Evolutionary conservation across 805 yeast genomes (phyloP), one percentile per base, ranked within the genome.

Genomic region (Saturnispora silvae): DNA sequence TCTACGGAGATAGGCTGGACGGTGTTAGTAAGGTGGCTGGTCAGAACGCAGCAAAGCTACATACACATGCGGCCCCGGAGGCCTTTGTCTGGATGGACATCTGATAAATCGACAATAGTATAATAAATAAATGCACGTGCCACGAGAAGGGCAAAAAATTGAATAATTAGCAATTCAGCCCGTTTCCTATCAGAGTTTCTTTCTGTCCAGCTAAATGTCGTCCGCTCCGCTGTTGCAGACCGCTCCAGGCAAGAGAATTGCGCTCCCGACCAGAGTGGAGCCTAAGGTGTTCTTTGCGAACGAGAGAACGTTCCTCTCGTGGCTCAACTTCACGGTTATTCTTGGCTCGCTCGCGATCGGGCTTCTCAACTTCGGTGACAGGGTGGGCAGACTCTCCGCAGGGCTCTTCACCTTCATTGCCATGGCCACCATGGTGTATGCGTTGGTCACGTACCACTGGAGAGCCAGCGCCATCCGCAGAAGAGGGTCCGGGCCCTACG

Each of bases 281-380:
- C 99, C 99, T 48, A 92, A 92, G 63, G 98, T 92, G 20, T 92
- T 94, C 66, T 92, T 92, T 55, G 98, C 98, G 56, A 92, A 92
- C 57, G 99, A 92, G 65, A 83, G 99, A 68, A 92, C 99, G 1
- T 92, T 92, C 57, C 70, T 92, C 42, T 89, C 97, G 34, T 92
- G 99, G 99, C 73, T 92, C 53, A 94, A 94, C 62, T 92, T 92
- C 70, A 92, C 99, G n/a, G 96, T 92, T 42, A 84, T 94, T 54
- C 70, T 92, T 43, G 98, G 99, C 20, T 94, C 96, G 32, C 70
- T 92, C 42, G 97, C 96, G 43, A 87, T 92, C 41, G 99, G 98
- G 35, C 68, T 92, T 52, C 72, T 92, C 49, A 92, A 92, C 65
- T 92, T 92, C 59, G 98, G 99, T 59, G 99, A 92, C 63, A 72